Base-by-base conservation (phyloP, 2,329 filamentous ascomycete species). In the Pestalotiopsis fici region DNA sequence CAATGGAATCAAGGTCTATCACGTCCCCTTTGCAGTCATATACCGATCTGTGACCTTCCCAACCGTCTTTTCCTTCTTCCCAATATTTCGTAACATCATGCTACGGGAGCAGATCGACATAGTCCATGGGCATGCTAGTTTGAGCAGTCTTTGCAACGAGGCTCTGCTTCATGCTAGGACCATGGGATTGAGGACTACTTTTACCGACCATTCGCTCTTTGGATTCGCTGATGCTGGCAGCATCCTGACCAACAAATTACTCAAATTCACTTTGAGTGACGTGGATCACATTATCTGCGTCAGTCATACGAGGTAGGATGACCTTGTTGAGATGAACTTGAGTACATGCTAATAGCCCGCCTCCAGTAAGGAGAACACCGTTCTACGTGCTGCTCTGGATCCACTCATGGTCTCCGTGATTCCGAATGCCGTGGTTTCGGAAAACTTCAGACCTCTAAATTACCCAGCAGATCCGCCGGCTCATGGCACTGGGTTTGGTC, bases 241-340 rank as follows among this genome's bases (percentile, higher is more conserved):
- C 71, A 99, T 99, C 70, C 84, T 99, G 68, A 97, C 95, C 37
- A 99, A 99, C 78, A 99, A 99, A 82, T 84, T 99, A 50, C 86
- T 99, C 66, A 99, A 99, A 78, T 99, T 99, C 76, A 95, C 90
- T 0, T 79, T 99, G 71, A 98, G 95, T 78, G 96, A 99, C 77
- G 95, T 99, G 15, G 96, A 98, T 76, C 96, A 99, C 85, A 95
- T 97, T 69, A 97, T 99, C 59, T 99, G 96, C 76, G 96, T 99
- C 74, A 98, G 94, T 80, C 95, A 99, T 83, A 99, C 96, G 50
- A 98, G 95, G 94, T 96, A 83, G 70, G 86, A 6, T 37, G n/a
- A 3, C 15, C 13, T 21, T 43, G n/a, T 15, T 12, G 13, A 9
- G 54, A 11, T 5, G 50, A 37, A 21, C 47, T 71, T 76, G 62